Evolutionary conservation across 495 filamentous ascomycete species (phyloP).

Genomic region (Neurospora sp.): DNA sequence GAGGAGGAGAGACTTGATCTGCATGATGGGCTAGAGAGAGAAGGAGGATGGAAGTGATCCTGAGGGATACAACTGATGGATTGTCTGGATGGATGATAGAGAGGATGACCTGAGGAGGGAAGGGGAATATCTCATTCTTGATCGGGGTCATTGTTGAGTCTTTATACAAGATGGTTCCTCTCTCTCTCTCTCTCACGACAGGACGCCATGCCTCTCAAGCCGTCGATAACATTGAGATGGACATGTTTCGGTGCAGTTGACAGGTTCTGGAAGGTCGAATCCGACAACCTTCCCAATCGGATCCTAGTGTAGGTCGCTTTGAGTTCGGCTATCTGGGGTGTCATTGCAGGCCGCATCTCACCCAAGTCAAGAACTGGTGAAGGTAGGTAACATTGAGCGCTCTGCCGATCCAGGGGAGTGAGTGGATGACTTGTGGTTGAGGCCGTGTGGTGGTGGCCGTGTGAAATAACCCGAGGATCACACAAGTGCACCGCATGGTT

Average conservation of each 20-base stretch:
- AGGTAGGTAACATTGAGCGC: not conserved
- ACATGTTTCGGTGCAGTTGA: not conserved
- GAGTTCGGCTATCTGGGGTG: not conserved
- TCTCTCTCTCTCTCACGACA: not conserved
- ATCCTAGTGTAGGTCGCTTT: not conserved
- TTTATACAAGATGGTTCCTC: not conserved
- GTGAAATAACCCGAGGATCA: not conserved
- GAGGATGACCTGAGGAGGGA: not conserved
- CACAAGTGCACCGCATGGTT: not conserved
- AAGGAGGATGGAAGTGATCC: not conserved
- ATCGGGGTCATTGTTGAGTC: not conserved
- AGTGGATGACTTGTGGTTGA: not conserved
- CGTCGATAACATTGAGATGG: not conserved
- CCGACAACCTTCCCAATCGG: conserved; percentile 18
- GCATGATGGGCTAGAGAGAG: conserved; percentile 19
- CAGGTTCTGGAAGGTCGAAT: conserved; percentile 11
- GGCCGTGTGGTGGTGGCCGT: not conserved
- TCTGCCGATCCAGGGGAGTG: not conserved
- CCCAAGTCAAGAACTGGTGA: not conserved
- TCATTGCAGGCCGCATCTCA: not conserved
- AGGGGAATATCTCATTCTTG: not conserved
- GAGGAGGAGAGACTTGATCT: conserved; percentile 23
- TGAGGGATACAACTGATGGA: not conserved
- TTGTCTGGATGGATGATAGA: not conserved
- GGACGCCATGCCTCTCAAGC: not conserved